Evolutionary conservation across 2,329 filamentous ascomycete species (phyloP), one percentile per base, ranked within the genome.

Genomic region (Colletotrichum tropicale): DNA sequence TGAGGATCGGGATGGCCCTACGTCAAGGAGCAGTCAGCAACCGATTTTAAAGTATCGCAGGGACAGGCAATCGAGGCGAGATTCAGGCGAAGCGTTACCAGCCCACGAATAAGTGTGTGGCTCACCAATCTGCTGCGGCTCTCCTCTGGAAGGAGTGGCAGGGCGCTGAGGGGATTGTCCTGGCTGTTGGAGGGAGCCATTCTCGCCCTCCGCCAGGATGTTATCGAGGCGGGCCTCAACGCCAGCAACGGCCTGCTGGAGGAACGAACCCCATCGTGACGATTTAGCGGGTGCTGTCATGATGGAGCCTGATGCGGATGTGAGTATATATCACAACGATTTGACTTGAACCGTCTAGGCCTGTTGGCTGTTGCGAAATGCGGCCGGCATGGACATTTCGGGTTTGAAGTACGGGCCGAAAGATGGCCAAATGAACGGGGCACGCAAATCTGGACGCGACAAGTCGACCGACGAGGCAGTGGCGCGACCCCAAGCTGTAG

Each of bases 171-270:
- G 8, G 52, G 60, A 6, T 70, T 69, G 58, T 9, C 34, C 15
- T 16, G 28, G 55, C 26, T 71, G 64, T 58, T 28, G 58, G 56
- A 26, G 68, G 62, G 77, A 67, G 38, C 58, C 58, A 64, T 66
- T 66, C 58, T 93, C 92, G 71, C 95, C 93, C 79, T 98, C 96
- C 70, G 95, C 93, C 76, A 99, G 90, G 74, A 99, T 98, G 66
- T 92, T 96, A 84, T 99, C 97, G 75, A 99, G 91, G 58, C 95
- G 93, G 75, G 96, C 98, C 86, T 99, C 97, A 74, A 99, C 94
- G 76, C 96, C 96, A 70, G 96, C 96, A 76, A 98, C 95, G 78
- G 96, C 96, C 85, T 96, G 95, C 78, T 96, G 94, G 76, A 98
- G 90, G 82, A 98, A 94, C 36, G 92, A 92, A 61, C 93, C 94